Evolutionary conservation across 805 yeast species (phyloP), one percentile per base, ranked within the genome.

Genomic region (Blastobotrys chiropterorum): DNA sequence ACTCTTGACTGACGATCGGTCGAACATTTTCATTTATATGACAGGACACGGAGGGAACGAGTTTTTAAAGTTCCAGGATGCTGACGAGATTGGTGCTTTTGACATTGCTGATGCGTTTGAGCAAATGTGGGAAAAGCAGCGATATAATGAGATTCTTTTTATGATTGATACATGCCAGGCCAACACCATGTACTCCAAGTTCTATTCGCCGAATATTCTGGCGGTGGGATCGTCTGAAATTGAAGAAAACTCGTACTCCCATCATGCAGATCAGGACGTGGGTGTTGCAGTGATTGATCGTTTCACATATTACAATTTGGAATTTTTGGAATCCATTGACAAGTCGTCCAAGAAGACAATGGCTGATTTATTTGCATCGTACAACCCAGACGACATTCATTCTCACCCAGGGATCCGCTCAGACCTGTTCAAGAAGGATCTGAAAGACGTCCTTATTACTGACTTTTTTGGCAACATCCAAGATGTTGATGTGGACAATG

Each of bases 101-200:
- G 99, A 94, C 69, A 79, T 94, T 55, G 98, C 99, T 1, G 96
- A 94, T 70, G 98, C 98, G 2, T 88, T 94, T 71, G 95, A 81
- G 49, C 97, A 94, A 67, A 94, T 94, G 99, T 81, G 88, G 72
- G 96, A 92, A 66, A 90, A 90, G 79, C 86, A 86, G 60, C 77
- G 99, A 51, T 94, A 94, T 72, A 90, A 90, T 61, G 98, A 94
- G 72, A 86, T 94, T 34, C 82, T 94, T 64, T 94, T 94, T 70
- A 94, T 94, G 98, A 86, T 94, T 57, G 99, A 94, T 68, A 94
- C 99, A 0, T 94, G 99, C 65, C 99, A 94, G 73, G 99, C 99
- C 21, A 94, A 92, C 69, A 89, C 99, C 14, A 92, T 94, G 99
- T 94, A 86, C 70, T 84, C 95, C 52, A 80, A 85, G 63, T 82